Evolutionary conservation across 176 grass and related monocot genomes (phyloP).

Genomic region (Cenchrus fungigraminus): DNA sequence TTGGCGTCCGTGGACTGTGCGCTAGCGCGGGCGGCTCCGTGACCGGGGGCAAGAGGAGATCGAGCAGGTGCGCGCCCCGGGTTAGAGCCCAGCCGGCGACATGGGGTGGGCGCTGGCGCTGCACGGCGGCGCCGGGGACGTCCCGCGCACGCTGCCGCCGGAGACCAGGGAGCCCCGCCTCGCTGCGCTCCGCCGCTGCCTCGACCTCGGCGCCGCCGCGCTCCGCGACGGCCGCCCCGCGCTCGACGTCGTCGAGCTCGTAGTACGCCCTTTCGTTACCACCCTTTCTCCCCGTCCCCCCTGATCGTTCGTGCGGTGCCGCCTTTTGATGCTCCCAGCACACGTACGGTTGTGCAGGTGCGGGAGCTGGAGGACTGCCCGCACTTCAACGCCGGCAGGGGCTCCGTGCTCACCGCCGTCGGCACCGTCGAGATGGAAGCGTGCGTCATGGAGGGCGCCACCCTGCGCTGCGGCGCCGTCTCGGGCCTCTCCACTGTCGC

Average conservation of each 20-base stretch:
- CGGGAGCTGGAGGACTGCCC: conserved; percentile 89
- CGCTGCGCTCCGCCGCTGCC: conserved; percentile 71
- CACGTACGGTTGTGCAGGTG: too few species aligned
- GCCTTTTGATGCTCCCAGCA: too few species aligned
- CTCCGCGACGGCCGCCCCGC: conserved; percentile 60
- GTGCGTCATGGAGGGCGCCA: conserved; percentile 79
- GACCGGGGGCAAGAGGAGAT: neutral
- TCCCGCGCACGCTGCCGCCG: conserved; percentile 61
- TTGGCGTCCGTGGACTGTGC: too few species aligned
- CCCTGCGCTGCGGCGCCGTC: conserved; percentile 75
- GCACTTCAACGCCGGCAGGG: conserved; percentile 79
- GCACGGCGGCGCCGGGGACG: conserved; percentile 91
- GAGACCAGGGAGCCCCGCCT: conserved; percentile 63
- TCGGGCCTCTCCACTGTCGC: conserved; percentile 69
- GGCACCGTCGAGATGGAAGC: conserved; percentile 95
- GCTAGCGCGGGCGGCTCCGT: too few species aligned
- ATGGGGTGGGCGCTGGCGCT: conserved; percentile 93
- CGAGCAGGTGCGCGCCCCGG: too few species aligned
- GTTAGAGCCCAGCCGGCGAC: neutral
- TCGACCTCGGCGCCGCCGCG: conserved; percentile 63
- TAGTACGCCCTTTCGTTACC: conserved; percentile 33
- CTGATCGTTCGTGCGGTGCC: too few species aligned
- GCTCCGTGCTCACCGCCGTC: conserved; percentile 72
- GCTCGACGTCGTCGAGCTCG: conserved; percentile 85
- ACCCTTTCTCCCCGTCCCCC: too few species aligned